Evolutionary conservation across 257 asterid genomes (phyloP).

Genomic region (Paulownia fortunei): DNA sequence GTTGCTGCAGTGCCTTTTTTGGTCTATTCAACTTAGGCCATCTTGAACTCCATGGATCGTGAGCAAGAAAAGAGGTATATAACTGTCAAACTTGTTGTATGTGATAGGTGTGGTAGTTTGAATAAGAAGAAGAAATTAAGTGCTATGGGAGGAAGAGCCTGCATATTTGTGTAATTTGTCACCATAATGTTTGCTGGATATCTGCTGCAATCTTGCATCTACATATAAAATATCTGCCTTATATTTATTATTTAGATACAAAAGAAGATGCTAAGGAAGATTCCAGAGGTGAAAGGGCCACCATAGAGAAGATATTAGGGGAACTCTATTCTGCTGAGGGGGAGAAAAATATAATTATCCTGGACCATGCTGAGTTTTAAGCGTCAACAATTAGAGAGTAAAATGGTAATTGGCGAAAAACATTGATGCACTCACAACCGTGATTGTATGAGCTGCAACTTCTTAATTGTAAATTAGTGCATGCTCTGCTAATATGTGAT

Average conservation of each 20-base stretch:
- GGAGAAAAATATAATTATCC: no score
- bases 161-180: background rate
- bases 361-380: no score
- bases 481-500: background rate
- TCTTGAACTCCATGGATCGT: background rate
- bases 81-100: background rate
- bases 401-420: no score
- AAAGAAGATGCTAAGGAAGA: background rate
- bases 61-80: conserved; percentile 29
- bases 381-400: background rate
- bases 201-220: background rate
- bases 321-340: no score
- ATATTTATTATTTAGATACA: background rate
- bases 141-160: background rate
- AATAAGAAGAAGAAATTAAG: background rate
- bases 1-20: conserved; percentile 52
- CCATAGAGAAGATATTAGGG: no score
- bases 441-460: background rate
- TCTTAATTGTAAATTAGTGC: no score
- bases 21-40: conserved; percentile 39
- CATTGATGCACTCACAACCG: background rate
- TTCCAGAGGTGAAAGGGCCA: background rate
- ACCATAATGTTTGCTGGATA: background rate
- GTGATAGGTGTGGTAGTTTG: background rate
- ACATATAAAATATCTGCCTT: background rate